These are phyloP conservation scores for Scheffersomyces lignicola DNA, from an alignment of 1,139 yeast species.

Conservation along the genomic window DNA sequence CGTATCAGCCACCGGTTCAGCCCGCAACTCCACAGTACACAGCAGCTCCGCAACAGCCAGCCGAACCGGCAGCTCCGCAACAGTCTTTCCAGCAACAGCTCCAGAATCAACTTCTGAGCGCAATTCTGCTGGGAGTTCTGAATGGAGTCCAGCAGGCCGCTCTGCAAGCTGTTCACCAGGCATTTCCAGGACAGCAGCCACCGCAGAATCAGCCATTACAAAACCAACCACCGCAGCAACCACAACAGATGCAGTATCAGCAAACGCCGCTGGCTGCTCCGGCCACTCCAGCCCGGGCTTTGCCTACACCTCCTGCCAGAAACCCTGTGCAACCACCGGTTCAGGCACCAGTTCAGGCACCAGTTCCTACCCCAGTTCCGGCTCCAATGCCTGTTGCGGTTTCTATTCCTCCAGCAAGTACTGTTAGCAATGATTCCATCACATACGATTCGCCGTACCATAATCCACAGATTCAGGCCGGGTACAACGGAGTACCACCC, in stretches of 20 bases:
- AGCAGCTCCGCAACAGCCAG: slow-evolving; percentile 8
- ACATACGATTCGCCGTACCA: slow-evolving; percentile 5
- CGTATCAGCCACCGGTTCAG: slow-evolving; percentile 6
- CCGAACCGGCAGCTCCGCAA: too few species aligned
- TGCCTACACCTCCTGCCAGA: slow-evolving; percentile 9
- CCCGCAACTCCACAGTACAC: slow-evolving; percentile 10
- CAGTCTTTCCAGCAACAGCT: slow-evolving; percentile 7
- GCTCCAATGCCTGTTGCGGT: background rate
- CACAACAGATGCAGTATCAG: slow-evolving; percentile 6
- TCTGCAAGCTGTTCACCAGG: slow-evolving; percentile 8
- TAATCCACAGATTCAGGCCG: slow-evolving; percentile 4
- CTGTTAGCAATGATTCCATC: background rate
- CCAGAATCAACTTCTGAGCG: slow-evolving; percentile 9
- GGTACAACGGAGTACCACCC: too few species aligned
- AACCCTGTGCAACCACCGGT: slow-evolving; percentile 4
- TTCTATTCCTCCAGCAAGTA: background rate
- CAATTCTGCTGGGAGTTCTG: slow-evolving; percentile 7
- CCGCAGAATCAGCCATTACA: slow-evolving; percentile 7
- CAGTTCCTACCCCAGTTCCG: slow-evolving; percentile 5
- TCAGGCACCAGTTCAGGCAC: slow-evolving; percentile 5
- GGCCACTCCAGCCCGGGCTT: slow-evolving; percentile 7
- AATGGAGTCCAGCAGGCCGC: slow-evolving; percentile 7
- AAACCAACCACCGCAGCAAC: slow-evolving; percentile 7
- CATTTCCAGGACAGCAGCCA: slow-evolving; percentile 6
- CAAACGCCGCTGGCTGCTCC: slow-evolving; percentile 4